Evolutionary conservation across 106 monocot species (phyloP).

Genomic region (Dactylorhiza incarnata): DNA sequence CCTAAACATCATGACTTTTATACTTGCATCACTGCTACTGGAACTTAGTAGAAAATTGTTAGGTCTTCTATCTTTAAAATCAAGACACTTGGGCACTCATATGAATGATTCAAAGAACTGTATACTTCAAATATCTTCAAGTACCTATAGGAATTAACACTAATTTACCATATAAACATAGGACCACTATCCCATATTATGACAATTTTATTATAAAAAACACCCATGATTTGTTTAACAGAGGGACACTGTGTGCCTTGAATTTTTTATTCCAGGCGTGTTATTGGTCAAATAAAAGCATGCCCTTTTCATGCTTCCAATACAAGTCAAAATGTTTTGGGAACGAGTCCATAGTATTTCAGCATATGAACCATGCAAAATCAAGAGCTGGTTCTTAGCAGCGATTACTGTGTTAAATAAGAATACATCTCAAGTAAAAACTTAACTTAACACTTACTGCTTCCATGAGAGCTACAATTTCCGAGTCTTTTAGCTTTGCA

Average conservation of each 20-base stretch:
- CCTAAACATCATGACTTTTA: not conserved
- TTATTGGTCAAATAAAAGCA: not conserved
- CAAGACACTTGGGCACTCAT: not conserved
- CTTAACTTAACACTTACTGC: slow-evolving; percentile 21
- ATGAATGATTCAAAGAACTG: not conserved
- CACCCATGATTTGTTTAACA: not conserved
- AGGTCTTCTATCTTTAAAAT: not conserved
- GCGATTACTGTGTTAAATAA: not conserved
- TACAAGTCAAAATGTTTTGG: not conserved
- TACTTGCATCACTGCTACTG: not conserved
- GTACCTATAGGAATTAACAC: not conserved
- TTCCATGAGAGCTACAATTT: slow-evolving; percentile 22
- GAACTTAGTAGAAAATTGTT: not conserved
- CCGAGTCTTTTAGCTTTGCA: slow-evolving; percentile 20
- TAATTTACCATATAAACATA: not conserved
- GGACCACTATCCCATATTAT: not conserved
- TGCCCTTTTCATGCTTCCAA: not conserved
- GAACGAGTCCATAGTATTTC: not conserved
- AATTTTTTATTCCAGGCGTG: not conserved
- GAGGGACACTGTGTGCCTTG: not conserved
- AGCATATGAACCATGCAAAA: not conserved
- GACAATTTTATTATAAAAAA: not conserved
- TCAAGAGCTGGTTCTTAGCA: not conserved
- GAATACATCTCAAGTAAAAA: too few species aligned
- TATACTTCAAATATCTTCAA: not conserved